Base-by-base conservation (phyloP, 345 rosid species). In the Pugionium cornutum region DNA sequence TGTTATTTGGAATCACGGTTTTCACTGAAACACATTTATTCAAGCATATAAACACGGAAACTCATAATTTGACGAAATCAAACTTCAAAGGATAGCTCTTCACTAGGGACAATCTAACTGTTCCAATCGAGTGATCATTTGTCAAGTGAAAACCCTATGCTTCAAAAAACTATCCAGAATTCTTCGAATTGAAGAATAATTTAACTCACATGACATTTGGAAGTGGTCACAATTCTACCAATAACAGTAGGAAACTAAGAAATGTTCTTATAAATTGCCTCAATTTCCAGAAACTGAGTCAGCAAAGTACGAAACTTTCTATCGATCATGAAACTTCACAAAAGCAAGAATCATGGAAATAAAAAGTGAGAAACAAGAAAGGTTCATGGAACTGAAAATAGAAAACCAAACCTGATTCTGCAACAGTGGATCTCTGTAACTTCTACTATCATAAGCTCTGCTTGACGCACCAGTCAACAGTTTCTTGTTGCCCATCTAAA, bases 401-500 rank as follows among this genome's bases (percentile, higher is more conserved):
- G 43, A 18, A 11, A 63, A 32, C 18, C 42, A 35, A 33, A 84
- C 89, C 82, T 81, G 84, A 36, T 84, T 82, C 53, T 77, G 62
- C 49, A 89, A 76, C 44, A 89, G 87, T 57, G 88, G 78, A 46
- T 77, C 81, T 74, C 83, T 78, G 50, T 81, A 84, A 62, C 81
- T 79, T 35, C 86, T 85, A 32, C 81, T 44, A 28, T 68, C 76
- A 62, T 82, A 54, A 58, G 76, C 50, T 75, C 75, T 69, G 68
- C 77, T 83, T 53, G 91, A 74, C 26, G 79, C 74, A 80, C 88
- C 79, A 62, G 81, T 83, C 76, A 78, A 54, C 34, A 78, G 77
- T 74, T 53, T 78, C 65, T 84, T 81, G 84, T 82, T 83, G 50
- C 90, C 90, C 96, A 86, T 86, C 62, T 46, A 2, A 18, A 31